Percentiles rank a stretch among this genome's conserved stretches.
Conservation (phyloP, 2,329 filamentous ascomycete species). For the Penicillium sp. region DNA sequence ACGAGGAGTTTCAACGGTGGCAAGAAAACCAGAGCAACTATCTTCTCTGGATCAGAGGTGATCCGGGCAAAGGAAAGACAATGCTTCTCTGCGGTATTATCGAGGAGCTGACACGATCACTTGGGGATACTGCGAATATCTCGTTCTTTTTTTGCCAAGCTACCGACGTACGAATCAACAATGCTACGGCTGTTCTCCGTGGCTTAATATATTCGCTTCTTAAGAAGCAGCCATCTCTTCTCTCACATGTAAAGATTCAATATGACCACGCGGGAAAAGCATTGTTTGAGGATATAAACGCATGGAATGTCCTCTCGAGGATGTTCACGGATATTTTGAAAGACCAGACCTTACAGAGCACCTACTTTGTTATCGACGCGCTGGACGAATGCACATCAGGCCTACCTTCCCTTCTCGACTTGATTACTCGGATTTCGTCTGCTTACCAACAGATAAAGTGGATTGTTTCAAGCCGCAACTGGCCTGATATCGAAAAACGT, state of each 20-base stretch:
- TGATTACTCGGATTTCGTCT: constrained; percentile 31
- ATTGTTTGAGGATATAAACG: constrained; percentile 44
- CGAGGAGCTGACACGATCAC: neutral
- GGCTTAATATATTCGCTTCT: constrained; percentile 38
- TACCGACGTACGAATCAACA: constrained; percentile 27
- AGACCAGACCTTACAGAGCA: constrained; percentile 30
- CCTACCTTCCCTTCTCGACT: constrained; percentile 34
- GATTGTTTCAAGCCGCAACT: constrained; percentile 49
- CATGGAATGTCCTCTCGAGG: constrained; percentile 13
- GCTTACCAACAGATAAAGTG: constrained; percentile 38
- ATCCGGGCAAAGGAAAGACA: constrained; percentile 15
- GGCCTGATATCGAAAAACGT: constrained; percentile 35
- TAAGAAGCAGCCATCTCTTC: neutral
- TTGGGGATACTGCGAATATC: neutral
- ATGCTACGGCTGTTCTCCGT: constrained; percentile 42
- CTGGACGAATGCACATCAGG: constrained; percentile 47
- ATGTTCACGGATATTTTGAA: constrained; percentile 46
- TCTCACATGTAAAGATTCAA: constrained; percentile 13
- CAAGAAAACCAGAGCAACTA: neutral
- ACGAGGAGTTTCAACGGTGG: constrained; percentile 23
- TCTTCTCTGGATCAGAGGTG: constrained; percentile 24
- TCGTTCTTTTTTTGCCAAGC: constrained; percentile 10
- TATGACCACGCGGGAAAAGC: constrained; percentile 37
- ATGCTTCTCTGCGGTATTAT: constrained; percentile 11
- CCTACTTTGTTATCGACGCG: constrained; percentile 47